Evolutionary conservation across 2,329 filamentous ascomycete genomes (phyloP), one percentile per base, ranked within the genome.

Genomic region (Lecanosticta acicola): DNA sequence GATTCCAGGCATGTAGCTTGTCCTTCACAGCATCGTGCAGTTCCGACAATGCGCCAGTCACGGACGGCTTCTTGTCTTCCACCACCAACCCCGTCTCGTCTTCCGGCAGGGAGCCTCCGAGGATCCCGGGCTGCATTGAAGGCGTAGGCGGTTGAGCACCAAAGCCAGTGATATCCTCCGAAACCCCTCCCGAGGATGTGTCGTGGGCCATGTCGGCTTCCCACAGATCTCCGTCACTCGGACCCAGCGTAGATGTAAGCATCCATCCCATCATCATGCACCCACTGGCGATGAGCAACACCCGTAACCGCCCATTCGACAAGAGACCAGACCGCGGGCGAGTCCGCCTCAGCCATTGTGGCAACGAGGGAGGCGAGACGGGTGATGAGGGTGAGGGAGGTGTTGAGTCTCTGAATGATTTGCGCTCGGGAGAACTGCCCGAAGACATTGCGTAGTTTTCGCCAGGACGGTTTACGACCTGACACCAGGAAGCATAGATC

Each of bases 21-120:
- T 59, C 58, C 21, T 55, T 60, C 8, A 65, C 58, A 8, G 62
- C 62, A 32, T 60, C 48, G 43, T 64, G 61, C 9, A 65, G 48
- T 21, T 65, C 62, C 4, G 58, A 48, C 38, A 65, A 44, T 1
- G 63, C 63, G 14, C 60, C 60, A n/a, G 55, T 57, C n/a, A 64
- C 57, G 1, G 58, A 58, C 1, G 60, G 61, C 19, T 50, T 46
- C 32, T 54, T 52, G 9, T 43, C 38, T 16, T 42, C 41, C 13
- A 32, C 32, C 3, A 40, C 24, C 3, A 40, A 8, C 16, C 32
- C 34, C 5, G 46, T 43, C 16, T 47, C 45, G 9, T 56, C 54
- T 16, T 50, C 47, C 10, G 51, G 53, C 3, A 45, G 36, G 32
- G 29, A 39, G 19, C 46, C 49, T 13, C 52, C 53, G 14, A 55